Evolutionary conservation across 768 basidiomycete genomes (phyloP).

Genomic region (Suillus subalutaceus): DNA sequence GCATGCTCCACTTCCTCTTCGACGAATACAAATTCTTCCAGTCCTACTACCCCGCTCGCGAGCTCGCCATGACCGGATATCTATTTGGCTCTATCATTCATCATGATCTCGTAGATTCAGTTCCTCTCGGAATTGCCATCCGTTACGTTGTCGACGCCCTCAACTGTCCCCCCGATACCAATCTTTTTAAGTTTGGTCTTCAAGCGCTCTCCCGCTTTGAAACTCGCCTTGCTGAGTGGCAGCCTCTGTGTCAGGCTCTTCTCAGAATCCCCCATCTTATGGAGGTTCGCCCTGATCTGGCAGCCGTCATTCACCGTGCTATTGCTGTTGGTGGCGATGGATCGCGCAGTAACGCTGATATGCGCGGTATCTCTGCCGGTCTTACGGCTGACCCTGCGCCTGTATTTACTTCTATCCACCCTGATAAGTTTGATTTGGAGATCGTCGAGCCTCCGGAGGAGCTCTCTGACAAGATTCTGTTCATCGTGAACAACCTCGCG

Average conservation of each 20-base stretch:
- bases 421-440: slow-evolving; percentile 65
- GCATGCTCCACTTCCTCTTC: slow-evolving; percentile 99
- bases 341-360: slow-evolving; percentile 40
- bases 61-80: slow-evolving; percentile 94
- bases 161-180: slow-evolving; percentile 86
- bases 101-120: slow-evolving; percentile 88
- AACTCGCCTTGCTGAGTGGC: slow-evolving; percentile 86
- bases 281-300: slow-evolving; percentile 83
- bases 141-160: slow-evolving; percentile 96
- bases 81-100: slow-evolving; percentile 97
- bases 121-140: slow-evolving; percentile 94
- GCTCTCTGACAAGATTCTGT: slow-evolving; percentile 89
- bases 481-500: slow-evolving; percentile 98
- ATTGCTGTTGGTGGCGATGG: slow-evolving; percentile 56
- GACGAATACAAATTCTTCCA: slow-evolving; percentile 99
- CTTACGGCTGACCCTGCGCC: slow-evolving; percentile 47
- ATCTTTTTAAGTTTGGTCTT: slow-evolving; percentile 93
- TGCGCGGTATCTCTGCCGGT: slow-evolving; percentile 39
- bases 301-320: slow-evolving; percentile 69
- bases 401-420: slow-evolving; percentile 78
- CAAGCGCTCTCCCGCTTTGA: slow-evolving; percentile 91
- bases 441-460: slow-evolving; percentile 80
- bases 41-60: slow-evolving; percentile 90
- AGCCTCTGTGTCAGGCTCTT: slow-evolving; percentile 87
- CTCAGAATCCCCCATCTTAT: slow-evolving; percentile 85